Evolutionary conservation across 345 rosid genomes (phyloP).

Genomic region (Cardamine resedifolia): DNA sequence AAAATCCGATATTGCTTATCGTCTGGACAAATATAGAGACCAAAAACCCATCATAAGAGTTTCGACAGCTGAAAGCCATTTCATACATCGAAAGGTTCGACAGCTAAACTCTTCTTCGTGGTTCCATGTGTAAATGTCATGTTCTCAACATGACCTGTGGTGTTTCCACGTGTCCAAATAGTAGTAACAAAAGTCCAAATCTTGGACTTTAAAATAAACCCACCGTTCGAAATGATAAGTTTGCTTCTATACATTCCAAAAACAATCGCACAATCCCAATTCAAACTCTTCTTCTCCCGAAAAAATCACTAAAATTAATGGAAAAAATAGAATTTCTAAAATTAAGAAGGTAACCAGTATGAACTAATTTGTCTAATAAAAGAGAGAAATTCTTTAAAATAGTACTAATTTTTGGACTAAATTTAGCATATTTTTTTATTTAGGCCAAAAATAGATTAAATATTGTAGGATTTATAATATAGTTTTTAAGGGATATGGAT

Average conservation of each 20-base stretch:
- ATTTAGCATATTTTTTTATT: no score
- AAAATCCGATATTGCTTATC: no score
- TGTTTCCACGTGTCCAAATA: slow-evolving; percentile 24
- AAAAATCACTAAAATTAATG: not conserved
- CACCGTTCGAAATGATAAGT: slow-evolving; percentile 32
- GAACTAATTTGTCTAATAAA: no score
- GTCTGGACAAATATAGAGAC: no score
- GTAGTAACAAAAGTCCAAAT: slow-evolving; percentile 12
- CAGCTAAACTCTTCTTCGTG: slow-evolving; percentile 17
- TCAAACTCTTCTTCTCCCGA: slow-evolving; percentile 22
- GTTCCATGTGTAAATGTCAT: slow-evolving; percentile 35
- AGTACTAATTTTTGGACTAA: no score
- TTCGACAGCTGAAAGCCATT: slow-evolving; percentile 12
- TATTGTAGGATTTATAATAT: no score
- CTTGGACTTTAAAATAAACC: slow-evolving; percentile 2
- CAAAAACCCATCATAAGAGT: not conserved
- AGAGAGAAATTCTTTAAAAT: no score
- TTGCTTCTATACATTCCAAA: slow-evolving; percentile 21
- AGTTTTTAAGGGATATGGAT: no score
- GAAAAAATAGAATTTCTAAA: not conserved
- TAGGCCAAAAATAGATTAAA: no score
- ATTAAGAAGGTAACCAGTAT: not conserved
- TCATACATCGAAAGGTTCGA: not conserved
- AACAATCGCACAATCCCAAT: slow-evolving; percentile 18
- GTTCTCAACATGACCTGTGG: slow-evolving; percentile 2